Evolutionary conservation across 306 rosid genomes (phyloP).

Genomic region (Sophora flavescens): DNA sequence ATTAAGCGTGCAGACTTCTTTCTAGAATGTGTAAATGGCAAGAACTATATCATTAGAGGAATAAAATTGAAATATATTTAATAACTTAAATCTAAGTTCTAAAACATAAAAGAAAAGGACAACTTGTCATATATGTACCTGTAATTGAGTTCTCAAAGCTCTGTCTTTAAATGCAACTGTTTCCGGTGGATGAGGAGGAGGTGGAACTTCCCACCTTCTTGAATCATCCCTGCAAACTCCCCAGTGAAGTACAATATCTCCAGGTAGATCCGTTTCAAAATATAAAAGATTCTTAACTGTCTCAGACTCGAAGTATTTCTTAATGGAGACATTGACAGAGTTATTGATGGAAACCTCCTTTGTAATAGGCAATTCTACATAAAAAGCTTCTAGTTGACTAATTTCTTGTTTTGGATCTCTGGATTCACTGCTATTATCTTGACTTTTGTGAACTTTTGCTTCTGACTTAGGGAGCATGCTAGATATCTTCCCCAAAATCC

Average conservation of each 20-base stretch:
- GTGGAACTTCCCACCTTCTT: constrained; percentile 80
- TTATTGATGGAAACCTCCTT: constrained; percentile 58
- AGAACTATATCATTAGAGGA: not conserved
- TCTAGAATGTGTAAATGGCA: not conserved
- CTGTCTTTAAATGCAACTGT: constrained; percentile 64
- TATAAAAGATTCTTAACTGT: constrained; percentile 58
- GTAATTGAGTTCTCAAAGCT: constrained; percentile 76
- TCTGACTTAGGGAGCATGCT: constrained; percentile 51
- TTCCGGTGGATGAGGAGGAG: constrained; percentile 71
- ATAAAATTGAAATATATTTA: constrained; percentile 12
- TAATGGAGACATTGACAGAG: constrained; percentile 60
- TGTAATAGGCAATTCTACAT: constrained; percentile 64
- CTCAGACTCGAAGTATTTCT: constrained; percentile 57
- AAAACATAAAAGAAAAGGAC: not conserved
- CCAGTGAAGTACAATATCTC: constrained; percentile 80
- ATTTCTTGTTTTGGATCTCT: constrained; percentile 52
- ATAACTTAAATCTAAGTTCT: constrained; percentile 6
- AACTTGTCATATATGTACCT: constrained; percentile 52
- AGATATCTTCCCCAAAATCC: constrained; percentile 57
- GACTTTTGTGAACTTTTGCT: constrained; percentile 41
- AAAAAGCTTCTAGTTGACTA: constrained; percentile 59
- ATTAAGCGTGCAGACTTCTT: not conserved
- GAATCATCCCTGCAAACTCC: constrained; percentile 76
- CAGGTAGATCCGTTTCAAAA: constrained; percentile 81
- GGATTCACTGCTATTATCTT: constrained; percentile 45